Evolutionary conservation across 2,329 filamentous ascomycete species (phyloP), one percentile per base, ranked within the genome.

Genomic region (Colletotrichum endophyticum): DNA sequence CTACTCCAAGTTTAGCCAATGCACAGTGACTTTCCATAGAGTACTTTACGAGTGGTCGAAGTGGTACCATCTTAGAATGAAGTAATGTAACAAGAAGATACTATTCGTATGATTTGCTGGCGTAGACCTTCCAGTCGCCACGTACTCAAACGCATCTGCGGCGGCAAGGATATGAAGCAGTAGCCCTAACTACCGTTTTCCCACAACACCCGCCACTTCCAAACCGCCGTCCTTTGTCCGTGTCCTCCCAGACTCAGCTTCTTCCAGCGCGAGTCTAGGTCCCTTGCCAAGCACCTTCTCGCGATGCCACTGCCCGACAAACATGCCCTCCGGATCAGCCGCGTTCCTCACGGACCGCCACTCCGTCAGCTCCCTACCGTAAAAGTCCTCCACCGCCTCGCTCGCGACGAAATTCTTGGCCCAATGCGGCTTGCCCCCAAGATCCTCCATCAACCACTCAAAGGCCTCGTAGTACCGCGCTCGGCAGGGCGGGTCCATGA

Each of bases 261-360:
- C 85, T 70, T 87, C 86, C 34, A 87, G 77, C 39, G 81, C 79
- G 16, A 87, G 80, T 67, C 79, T 82, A 5, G 80, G 76, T 1
- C 81, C 83, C 22, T 83, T 82, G 34, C 84, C 85, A 57, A 92
- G 83, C 25, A 98, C 87, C 80, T 92, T 91, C 68, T 94, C 90
- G 32, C 94, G 89, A 84, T 98, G 95, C 96, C 96, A 99, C 66
- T 96, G 93, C 3, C 96, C 96, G 16, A 96, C 89, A 85, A 98
- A 98, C 91, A 98, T 94, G 73, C 95, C 95, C 77, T 96, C 92
- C 0, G 94, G 94, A 81, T 98, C 95, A 39, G 91, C 92, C 69
- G 92, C 88, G 75, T 94, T 89, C 70, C 96, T 90, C 8, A 98
- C 89, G 32, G 88, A 86, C 56, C 94, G 88, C 90, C 94, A 98